These are phyloP conservation scores for Penium margaritaceum DNA, from an alignment of 139 green algal genomes.

Conservation along the genomic window DNA sequence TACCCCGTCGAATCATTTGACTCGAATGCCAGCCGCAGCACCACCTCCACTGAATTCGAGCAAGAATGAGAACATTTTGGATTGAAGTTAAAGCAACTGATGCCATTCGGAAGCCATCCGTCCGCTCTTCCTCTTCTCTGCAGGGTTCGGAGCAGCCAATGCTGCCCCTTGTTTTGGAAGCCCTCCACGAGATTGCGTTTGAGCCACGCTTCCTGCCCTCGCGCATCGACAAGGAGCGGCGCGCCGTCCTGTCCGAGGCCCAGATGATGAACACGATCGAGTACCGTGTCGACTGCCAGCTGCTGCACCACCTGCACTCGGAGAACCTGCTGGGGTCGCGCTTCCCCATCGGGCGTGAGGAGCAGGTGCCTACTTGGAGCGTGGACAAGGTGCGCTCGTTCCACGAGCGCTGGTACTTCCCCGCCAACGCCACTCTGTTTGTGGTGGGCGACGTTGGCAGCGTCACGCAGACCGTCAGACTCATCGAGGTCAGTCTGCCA, in stretches of 20 bases:
- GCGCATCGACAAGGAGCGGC: constrained; percentile 94
- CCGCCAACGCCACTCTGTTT: constrained; percentile 93
- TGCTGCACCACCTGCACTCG: constrained; percentile 84
- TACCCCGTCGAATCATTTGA: no score
- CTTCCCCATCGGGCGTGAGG: constrained; percentile 93
- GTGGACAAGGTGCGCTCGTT: constrained; percentile 68
- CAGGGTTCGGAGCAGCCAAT: constrained; percentile 57
- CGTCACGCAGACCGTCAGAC: constrained; percentile 33
- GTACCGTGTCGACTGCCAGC: constrained; percentile 94
- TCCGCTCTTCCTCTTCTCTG: background rate
- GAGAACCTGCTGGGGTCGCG: constrained; percentile 89
- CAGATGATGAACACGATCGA: constrained; percentile 99
- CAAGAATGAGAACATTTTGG: no score
- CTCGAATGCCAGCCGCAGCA: no score
- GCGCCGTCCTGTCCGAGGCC: constrained; percentile 86
- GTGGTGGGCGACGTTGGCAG: constrained; percentile 82
- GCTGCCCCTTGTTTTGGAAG: constrained; percentile 83
- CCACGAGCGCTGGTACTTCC: constrained; percentile 92
- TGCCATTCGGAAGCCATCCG: no score
- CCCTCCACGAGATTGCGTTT: constrained; percentile 79
- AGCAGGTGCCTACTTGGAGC: constrained; percentile 81
- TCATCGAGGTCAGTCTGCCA: constrained; percentile 56
- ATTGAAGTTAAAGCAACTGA: no score
- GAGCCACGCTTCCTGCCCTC: constrained; percentile 71
- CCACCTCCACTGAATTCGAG: no score